Evolutionary conservation across 2,329 filamentous ascomycete genomes (phyloP).

Genomic region (Fusarium xylarioides): DNA sequence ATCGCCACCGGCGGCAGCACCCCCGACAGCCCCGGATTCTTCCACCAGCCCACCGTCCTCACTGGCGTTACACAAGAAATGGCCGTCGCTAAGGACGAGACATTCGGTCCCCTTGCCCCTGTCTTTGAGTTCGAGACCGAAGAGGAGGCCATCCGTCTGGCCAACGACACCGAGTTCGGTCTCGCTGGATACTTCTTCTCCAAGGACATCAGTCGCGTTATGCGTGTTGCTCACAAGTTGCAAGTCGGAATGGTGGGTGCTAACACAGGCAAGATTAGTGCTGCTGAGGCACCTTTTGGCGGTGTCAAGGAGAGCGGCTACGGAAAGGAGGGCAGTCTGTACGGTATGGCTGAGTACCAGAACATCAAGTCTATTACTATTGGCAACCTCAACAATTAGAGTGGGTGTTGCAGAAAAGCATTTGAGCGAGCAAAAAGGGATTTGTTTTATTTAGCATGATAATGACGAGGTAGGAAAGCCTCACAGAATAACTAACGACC

Average conservation of each 20-base stretch:
- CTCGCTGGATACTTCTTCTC: constrained; percentile 50
- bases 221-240: constrained; percentile 60
- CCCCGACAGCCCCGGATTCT: constrained; percentile 70
- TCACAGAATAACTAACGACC: constrained; percentile 10
- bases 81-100: constrained; percentile 45
- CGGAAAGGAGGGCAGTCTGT: constrained; percentile 54
- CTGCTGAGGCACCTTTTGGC: constrained; percentile 48
- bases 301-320: constrained; percentile 50
- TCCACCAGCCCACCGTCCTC: constrained; percentile 78
- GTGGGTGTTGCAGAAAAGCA: background rate
- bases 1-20: constrained; percentile 67
- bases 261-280: constrained; percentile 47
- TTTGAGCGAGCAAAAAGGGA: constrained; percentile 12
- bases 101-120: constrained; percentile 45
- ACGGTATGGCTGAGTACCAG: constrained; percentile 57
- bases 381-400: constrained; percentile 40
- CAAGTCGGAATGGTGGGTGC: constrained; percentile 75
- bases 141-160: constrained; percentile 49
- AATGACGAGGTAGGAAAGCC: constrained; percentile 37
- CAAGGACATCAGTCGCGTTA: constrained; percentile 48
- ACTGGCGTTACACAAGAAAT: constrained; percentile 56
- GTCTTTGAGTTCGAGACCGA: constrained; percentile 48
- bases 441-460: constrained; percentile 38
- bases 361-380: constrained; percentile 57
- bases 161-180: constrained; percentile 53